Evolutionary conservation across 2,329 filamentous ascomycete species (phyloP).

Genomic region (Orbilia ellipsospora): DNA sequence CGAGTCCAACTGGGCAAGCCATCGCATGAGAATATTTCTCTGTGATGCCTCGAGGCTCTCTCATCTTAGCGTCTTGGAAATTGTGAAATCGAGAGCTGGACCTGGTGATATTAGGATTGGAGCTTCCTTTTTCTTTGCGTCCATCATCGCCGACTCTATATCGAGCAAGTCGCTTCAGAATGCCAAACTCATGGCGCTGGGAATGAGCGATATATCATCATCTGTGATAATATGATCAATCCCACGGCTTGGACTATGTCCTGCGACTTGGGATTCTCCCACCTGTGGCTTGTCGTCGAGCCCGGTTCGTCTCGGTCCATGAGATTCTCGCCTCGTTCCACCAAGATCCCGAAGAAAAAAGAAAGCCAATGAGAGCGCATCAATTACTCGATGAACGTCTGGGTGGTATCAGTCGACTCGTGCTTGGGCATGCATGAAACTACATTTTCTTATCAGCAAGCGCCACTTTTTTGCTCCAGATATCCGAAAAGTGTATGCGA

Average conservation of each 20-base stretch:
- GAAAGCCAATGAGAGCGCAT: slow-evolving; percentile 19
- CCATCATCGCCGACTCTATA: slow-evolving; percentile 39
- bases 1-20: slow-evolving; percentile 25
- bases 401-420: slow-evolving; percentile 45
- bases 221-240: slow-evolving; percentile 10
- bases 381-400: slow-evolving; percentile 15
- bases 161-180: slow-evolving; percentile 39
- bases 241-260: not conserved
- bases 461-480: slow-evolving; percentile 32
- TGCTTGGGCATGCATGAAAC: slow-evolving; percentile 10
- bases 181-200: slow-evolving; percentile 31
- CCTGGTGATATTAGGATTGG: slow-evolving; percentile 8
- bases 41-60: slow-evolving; percentile 1
- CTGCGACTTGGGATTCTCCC: slow-evolving; percentile 23
- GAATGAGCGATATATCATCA: slow-evolving; percentile 48
- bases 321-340: slow-evolving; percentile 39
- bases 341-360: slow-evolving; percentile 18
- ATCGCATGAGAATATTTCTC: slow-evolving; percentile 26
- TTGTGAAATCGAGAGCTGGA: slow-evolving; percentile 22
- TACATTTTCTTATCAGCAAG: slow-evolving; percentile 32
- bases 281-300: slow-evolving; percentile 28
- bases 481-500: slow-evolving; percentile 33
- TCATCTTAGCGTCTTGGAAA: not conserved
- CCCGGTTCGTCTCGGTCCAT: slow-evolving; percentile 21
- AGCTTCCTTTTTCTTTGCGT: slow-evolving; percentile 33